Evolutionary conservation across 257 asterid genomes (phyloP).

Genomic region (Solanum tarijense): DNA sequence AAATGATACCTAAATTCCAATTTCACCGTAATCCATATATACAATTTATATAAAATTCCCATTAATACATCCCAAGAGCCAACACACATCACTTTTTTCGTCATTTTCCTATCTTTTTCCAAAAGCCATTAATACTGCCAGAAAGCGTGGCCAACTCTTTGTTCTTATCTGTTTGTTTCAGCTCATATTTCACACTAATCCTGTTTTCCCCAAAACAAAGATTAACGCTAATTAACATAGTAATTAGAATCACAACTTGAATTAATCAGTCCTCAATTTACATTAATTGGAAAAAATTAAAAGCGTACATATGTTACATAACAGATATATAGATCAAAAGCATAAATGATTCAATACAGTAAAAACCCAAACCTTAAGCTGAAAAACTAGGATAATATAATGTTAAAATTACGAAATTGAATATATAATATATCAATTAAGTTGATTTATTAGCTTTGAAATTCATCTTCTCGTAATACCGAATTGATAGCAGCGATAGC

Average conservation of each 20-base stretch:
- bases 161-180: not conserved
- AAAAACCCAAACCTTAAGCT: not conserved
- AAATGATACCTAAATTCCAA: not conserved
- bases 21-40: not conserved
- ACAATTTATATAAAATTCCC: not conserved
- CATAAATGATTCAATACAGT: not conserved
- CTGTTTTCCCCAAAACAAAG: not conserved
- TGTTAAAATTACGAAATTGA: not conserved
- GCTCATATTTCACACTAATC: not conserved
- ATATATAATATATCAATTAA: not conserved
- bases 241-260: not conserved
- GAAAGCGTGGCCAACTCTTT: not conserved
- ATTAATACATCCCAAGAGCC: not conserved
- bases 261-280: not conserved
- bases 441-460: conserved; percentile 40
- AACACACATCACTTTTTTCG: not conserved
- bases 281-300: not conserved
- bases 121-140: not conserved
- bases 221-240: not conserved
- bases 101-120: not conserved
- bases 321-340: not conserved
- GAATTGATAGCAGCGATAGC: conserved; percentile 74
- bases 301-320: not conserved
- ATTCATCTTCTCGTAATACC: conserved; percentile 81
- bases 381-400: not conserved